These are phyloP conservation scores for Penicillium sp. DNA, from an alignment of 2,329 filamentous ascomycete species.

Conservation along the genomic window DNA sequence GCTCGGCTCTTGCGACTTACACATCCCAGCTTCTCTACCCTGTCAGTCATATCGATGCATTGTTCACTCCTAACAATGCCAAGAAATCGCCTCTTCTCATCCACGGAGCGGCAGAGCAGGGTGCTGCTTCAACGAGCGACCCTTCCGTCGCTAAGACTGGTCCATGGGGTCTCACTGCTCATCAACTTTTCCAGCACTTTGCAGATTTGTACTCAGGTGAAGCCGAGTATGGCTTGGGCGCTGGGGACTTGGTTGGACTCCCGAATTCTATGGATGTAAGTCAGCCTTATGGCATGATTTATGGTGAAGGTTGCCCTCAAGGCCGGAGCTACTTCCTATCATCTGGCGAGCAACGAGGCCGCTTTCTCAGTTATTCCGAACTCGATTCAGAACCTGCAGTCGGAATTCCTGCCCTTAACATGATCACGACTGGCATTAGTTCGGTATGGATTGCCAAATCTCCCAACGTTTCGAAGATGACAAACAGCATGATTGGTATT, in stretches of 20 bases:
- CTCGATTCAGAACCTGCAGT: conserved; percentile 59
- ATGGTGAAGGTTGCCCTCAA: conserved; percentile 81
- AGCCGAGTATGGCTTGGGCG: conserved; percentile 70
- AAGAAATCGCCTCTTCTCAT: conserved; percentile 76
- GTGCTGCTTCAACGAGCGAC: conserved; percentile 76
- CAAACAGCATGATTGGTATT: conserved; percentile 75
- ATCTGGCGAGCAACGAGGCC: conserved; percentile 69
- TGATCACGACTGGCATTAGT: conserved; percentile 66
- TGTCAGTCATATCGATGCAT: conserved; percentile 74
- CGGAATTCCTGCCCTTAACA: conserved; percentile 73
- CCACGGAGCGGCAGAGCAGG: conserved; percentile 76
- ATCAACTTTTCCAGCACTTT: conserved; percentile 71
- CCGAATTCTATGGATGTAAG: conserved; percentile 91
- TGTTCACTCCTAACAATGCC: conserved; percentile 62
- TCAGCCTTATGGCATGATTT: conserved; percentile 75
- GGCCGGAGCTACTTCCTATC: conserved; percentile 76
- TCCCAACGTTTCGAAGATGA: conserved; percentile 63
- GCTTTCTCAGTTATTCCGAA: conserved; percentile 63
- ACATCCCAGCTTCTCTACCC: conserved; percentile 76
- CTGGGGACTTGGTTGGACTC: conserved; percentile 68
- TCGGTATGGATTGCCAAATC: conserved; percentile 90
- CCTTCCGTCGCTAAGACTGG: conserved; percentile 70
- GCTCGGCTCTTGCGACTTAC: conserved; percentile 75
- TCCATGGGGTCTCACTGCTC: conserved; percentile 75
- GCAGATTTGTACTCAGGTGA: conserved; percentile 71